These are phyloP conservation scores for Diaporthe aspalathi DNA, from an alignment of 2,329 filamentous ascomycete genomes.

Conservation along the genomic window DNA sequence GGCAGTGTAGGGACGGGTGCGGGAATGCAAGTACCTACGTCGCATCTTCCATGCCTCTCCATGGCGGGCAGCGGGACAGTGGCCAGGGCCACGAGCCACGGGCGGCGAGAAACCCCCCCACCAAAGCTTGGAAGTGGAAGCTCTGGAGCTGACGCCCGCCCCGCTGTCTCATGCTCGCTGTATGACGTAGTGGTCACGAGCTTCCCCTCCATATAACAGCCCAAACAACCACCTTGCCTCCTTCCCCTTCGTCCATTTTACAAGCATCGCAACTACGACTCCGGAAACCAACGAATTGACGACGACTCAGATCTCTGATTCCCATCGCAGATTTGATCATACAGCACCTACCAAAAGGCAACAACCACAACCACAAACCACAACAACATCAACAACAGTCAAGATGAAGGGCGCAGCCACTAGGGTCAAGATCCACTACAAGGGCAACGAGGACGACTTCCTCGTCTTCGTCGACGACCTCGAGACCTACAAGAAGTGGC, in stretches of 20 bases:
- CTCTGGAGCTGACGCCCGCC: conserved; percentile 25
- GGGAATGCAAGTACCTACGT: conserved; percentile 31
- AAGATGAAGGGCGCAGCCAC: conserved; percentile 67
- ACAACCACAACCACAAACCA: conserved; percentile 13
- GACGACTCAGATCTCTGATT: conserved; percentile 36
- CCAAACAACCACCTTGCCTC: conserved; percentile 23
- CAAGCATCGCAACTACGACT: conserved; percentile 31
- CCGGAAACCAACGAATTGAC: conserved; percentile 22
- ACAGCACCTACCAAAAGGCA: conserved; percentile 28
- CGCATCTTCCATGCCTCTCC: not conserved
- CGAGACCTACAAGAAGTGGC: conserved; percentile 82
- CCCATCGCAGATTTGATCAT: conserved; percentile 27
- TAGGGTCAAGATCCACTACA: conserved; percentile 86
- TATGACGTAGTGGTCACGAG: conserved; percentile 40
- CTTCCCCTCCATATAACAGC: conserved; percentile 38
- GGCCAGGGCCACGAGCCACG: too few species aligned
- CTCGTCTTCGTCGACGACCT: conserved; percentile 71
- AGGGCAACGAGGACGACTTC: conserved; percentile 73
- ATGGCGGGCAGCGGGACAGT: not conserved
- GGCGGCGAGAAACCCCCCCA: conserved; percentile 25
- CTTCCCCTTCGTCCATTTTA: not conserved
- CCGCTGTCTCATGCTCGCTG: conserved; percentile 26
- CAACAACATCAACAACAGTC: conserved; percentile 22
- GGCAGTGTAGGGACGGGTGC: conserved; percentile 35
- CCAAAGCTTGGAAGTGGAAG: conserved; percentile 32